Percentiles rank a stretch among this genome's conserved stretches.
These are phyloP conservation scores for Starmerella stigmatis DNA, from an alignment of 805 yeast genomes.

Conservation along the genomic window DNA sequence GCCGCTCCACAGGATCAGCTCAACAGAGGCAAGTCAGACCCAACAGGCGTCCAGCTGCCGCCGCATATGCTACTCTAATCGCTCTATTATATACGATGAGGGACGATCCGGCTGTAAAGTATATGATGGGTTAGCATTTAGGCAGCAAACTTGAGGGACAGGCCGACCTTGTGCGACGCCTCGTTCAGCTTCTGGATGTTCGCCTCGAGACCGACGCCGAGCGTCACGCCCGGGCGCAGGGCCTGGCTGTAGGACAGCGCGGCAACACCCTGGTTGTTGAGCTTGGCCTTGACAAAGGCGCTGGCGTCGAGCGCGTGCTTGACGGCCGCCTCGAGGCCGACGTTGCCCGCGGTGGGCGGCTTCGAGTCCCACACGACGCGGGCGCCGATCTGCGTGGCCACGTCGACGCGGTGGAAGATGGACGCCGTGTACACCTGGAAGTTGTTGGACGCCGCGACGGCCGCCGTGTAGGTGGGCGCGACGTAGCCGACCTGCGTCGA, in stretches of 20 bases:
- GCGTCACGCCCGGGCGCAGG: conserved; percentile 89
- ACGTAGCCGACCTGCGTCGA: conserved; percentile 89
- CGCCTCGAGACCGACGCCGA: conserved; percentile 94
- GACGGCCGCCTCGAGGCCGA: conserved; percentile 90
- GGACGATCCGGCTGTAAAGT: too few relatives aligned
- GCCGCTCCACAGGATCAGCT: too few relatives aligned
- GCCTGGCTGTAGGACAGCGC: conserved; percentile 90
- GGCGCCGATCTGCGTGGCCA: conserved; percentile 92
- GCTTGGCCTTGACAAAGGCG: conserved; percentile 91
- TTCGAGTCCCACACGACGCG: conserved; percentile 91
- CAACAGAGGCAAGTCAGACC: too few relatives aligned
- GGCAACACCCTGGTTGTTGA: conserved; percentile 90
- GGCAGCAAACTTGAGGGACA: conserved; percentile 87
- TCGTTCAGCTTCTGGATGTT: conserved; percentile 92
- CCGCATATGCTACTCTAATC: too few relatives aligned
- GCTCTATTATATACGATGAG: too few relatives aligned
- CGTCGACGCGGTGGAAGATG: conserved; percentile 91
- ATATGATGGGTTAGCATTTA: too few relatives aligned
- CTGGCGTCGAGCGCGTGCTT: conserved; percentile 82
- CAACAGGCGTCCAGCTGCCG: too few relatives aligned
- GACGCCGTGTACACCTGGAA: conserved; percentile 63
- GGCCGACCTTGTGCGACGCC: conserved; percentile 96
- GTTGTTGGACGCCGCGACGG: conserved; percentile 74
- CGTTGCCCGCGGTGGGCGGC: conserved; percentile 59
- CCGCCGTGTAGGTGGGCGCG: conserved; percentile 75